Conservation (phyloP, 1,284 basidiomycete species). For the Marasmius fiardii region DNA sequence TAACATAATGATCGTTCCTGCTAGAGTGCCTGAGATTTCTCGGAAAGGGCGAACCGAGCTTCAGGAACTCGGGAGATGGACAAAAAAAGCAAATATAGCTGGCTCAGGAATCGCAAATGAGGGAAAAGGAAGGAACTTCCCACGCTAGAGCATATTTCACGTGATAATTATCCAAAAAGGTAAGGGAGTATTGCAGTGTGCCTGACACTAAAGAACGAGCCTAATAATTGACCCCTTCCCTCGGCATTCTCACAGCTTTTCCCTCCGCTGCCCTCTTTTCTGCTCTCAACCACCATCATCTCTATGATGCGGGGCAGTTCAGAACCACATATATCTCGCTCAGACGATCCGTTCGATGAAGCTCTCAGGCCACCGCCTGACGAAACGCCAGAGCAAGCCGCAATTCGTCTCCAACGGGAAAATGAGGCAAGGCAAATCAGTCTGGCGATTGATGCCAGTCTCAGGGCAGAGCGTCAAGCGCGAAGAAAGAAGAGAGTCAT, state of each 20-base stretch:
- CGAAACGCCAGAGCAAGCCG: conserved; percentile 56
- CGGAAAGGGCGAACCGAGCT: no score
- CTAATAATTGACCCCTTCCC: background rate
- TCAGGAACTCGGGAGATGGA: background rate
- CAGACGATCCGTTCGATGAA: conserved; percentile 62
- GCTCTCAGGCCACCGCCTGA: conserved; percentile 56
- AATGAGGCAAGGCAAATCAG: conserved; percentile 60
- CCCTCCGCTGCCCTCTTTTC: background rate
- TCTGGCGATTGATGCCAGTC: conserved; percentile 62
- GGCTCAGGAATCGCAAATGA: no score
- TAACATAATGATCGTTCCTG: no score
- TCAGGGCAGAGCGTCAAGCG: conserved; percentile 59
- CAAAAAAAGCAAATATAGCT: no score
- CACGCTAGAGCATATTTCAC: no score
- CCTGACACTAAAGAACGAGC: background rate
- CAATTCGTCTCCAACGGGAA: conserved; percentile 49
- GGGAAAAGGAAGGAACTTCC: no score
- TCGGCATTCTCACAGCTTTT: conserved; percentile 3
- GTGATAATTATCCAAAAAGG: background rate
- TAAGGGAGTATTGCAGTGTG: background rate
- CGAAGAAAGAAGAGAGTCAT: conserved; percentile 62
- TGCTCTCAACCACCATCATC: conserved; percentile 7
- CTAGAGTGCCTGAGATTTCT: no score
- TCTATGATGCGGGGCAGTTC: conserved; percentile 2
- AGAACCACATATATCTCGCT: conserved; percentile 6